Conservation (phyloP, 257 asterid genomes). For the Nicotiana attenuata region DNA sequence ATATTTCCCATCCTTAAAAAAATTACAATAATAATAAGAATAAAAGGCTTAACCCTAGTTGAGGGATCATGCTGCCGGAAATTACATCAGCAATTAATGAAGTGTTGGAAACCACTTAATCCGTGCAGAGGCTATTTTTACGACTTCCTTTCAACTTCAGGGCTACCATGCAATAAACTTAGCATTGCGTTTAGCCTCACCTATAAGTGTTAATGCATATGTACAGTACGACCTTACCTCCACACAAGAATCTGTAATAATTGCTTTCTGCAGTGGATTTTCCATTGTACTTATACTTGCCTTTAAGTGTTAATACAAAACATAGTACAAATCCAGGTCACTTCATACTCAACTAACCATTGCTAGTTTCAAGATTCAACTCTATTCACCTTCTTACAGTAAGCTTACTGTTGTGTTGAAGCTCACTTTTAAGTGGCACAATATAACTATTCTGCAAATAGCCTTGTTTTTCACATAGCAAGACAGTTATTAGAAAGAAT, state of each 20-base stretch:
- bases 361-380: background rate
- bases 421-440: background rate
- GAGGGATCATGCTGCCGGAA: background rate
- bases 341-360: background rate
- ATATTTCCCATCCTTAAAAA: slow-evolving; percentile 59
- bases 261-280: background rate
- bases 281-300: background rate
- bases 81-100: background rate
- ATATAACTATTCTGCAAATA: background rate
- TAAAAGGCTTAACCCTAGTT: slow-evolving; percentile 10
- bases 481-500: background rate
- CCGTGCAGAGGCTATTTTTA: background rate
- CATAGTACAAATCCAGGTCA: background rate
- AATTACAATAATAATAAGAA: slow-evolving; percentile 1
- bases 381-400: background rate
- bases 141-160: background rate
- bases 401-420: background rate
- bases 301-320: background rate
- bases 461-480: background rate
- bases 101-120: background rate
- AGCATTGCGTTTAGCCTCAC: background rate
- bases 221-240: background rate
- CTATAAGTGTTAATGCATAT: background rate
- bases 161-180: background rate
- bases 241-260: background rate